Percentiles rank a stretch among this genome's conserved stretches.
Conservation (phyloP, 2,329 filamentous ascomycete genomes). For the Aspergillus flavus region DNA sequence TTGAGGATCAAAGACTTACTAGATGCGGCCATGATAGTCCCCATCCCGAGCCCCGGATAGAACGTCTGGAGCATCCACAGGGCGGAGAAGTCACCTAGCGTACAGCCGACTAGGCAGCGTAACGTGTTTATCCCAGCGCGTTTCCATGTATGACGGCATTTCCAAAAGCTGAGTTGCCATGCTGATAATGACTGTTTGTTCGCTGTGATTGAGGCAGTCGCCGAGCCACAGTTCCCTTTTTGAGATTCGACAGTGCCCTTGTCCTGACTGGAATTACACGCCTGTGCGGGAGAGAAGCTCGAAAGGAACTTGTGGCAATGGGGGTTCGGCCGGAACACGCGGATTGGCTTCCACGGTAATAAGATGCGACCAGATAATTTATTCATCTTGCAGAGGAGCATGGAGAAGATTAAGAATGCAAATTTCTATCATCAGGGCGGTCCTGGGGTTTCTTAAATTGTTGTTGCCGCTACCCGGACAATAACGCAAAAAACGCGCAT, state of each 20-base stretch:
- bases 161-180: conserved; percentile 36
- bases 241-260: neutral
- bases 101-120: conserved; percentile 59
- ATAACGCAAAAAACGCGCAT: neutral
- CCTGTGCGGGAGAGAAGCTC: neutral
- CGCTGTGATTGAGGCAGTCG: neutral
- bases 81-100: conserved; percentile 58
- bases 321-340: neutral
- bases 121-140: conserved; percentile 58
- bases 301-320: neutral
- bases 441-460: neutral
- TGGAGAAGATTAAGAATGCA: neutral
- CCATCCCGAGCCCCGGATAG: conserved; percentile 51
- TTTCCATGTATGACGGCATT: conserved; percentile 46
- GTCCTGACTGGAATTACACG: neutral
- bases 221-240: neutral
- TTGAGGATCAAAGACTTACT: conserved; percentile 39
- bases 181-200: neutral
- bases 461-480: neutral
- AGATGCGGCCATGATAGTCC: conserved; percentile 55
- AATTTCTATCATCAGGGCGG: neutral
- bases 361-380: neutral
- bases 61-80: conserved; percentile 59
- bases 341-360: neutral
- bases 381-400: neutral